These are phyloP conservation scores for Diutina scorzettiae DNA, from an alignment of 1,139 yeast species.

Conservation along the genomic window DNA sequence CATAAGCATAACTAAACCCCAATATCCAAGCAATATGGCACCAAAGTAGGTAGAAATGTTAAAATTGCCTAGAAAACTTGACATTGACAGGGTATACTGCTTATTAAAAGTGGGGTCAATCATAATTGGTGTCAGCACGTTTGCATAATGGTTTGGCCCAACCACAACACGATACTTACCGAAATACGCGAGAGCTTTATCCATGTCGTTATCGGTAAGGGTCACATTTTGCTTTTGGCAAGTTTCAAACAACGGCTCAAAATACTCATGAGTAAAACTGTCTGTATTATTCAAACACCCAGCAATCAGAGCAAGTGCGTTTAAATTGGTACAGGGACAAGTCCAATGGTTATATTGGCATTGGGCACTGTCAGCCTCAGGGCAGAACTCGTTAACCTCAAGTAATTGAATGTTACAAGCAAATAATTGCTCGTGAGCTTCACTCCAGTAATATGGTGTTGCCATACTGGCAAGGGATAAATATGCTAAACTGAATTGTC, in stretches of 20 bases:
- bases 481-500: no score
- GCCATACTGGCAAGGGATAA: background rate
- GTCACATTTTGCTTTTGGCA: background rate
- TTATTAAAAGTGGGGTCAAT: background rate
- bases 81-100: background rate
- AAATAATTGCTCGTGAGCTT: background rate
- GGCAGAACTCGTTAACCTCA: background rate
- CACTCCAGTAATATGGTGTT: conserved; percentile 4
- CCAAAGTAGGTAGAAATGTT: background rate
- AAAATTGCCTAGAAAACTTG: background rate
- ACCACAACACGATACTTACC: background rate
- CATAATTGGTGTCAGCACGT: background rate
- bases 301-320: background rate
- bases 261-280: background rate
- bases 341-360: background rate
- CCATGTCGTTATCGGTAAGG: background rate
- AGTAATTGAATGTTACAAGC: conserved; percentile 3
- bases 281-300: background rate
- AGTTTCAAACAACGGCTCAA: background rate
- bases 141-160: background rate
- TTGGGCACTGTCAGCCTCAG: background rate
- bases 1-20: background rate
- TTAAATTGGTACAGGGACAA: background rate
- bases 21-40: background rate
- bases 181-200: background rate